phyloP scores from a whole-genome alignment of 2,329 filamentous ascomycete species.

The Fusarium falciforme region DNA sequence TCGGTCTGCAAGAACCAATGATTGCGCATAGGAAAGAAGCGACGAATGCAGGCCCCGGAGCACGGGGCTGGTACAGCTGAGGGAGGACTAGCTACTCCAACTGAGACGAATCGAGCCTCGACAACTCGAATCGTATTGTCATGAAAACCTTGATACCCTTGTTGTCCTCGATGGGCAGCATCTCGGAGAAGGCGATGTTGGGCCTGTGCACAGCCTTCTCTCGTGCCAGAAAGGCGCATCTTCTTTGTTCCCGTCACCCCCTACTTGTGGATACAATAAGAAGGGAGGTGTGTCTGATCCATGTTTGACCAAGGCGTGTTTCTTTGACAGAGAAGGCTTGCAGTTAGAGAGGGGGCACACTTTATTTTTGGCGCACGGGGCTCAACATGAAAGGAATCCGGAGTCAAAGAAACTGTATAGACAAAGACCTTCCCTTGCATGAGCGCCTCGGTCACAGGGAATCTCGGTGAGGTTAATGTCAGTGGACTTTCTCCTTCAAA shows the following conservation, averaged over 20 bases:
- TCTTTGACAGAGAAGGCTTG: constrained; percentile 12
- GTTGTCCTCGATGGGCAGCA: background rate
- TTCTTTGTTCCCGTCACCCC: constrained; percentile 25
- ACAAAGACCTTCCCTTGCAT: constrained; percentile 19
- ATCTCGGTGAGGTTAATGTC: background rate
- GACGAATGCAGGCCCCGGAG: constrained; percentile 61
- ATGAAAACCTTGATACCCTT: constrained; percentile 6
- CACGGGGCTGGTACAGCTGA: constrained; percentile 74
- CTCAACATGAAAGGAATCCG: constrained; percentile 12
- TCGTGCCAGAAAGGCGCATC: background rate
- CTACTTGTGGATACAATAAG: background rate
- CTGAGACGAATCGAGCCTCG: constrained; percentile 1
- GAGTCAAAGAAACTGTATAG: constrained; percentile 17
- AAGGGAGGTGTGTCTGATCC: background rate
- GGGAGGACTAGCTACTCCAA: background rate
- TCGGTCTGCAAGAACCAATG: constrained; percentile 81
- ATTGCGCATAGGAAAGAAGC: constrained; percentile 84
- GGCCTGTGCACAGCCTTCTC: constrained; percentile 8
- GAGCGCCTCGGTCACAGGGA: background rate
- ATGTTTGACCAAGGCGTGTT: background rate
- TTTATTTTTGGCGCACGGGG: constrained; percentile 20
- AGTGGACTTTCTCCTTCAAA: constrained; percentile 11
- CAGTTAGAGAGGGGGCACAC: background rate
- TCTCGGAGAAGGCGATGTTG: constrained; percentile 17
- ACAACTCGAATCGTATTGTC: constrained; percentile 13